Evolutionary conservation across 129 eudicot genomes (phyloP).

Genomic region (Gnaphalium uliginosum): DNA sequence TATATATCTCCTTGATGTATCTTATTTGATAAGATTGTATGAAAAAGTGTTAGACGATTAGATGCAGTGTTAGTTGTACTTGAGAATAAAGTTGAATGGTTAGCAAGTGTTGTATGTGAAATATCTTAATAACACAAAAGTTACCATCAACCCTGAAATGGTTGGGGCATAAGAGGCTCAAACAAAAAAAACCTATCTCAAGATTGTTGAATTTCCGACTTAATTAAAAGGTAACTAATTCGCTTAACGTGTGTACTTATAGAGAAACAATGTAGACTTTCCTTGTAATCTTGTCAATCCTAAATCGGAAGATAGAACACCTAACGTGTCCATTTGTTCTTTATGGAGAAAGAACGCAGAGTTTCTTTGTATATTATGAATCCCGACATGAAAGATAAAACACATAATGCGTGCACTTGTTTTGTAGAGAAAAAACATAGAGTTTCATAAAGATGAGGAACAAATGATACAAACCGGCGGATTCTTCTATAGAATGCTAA

Average conservation of each 20-base stretch:
- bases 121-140: not conserved
- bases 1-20: not conserved
- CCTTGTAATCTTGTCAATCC: conserved; percentile 21
- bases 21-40: conserved; percentile 1
- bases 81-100: not conserved
- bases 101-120: not conserved
- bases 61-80: not conserved
- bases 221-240: conserved; percentile 2
- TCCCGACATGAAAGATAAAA: conserved; percentile 18
- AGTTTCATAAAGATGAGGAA: conserved; percentile 1
- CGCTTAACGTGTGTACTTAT: conserved; percentile 17
- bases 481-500: too few relatives aligned
- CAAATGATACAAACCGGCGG: not conserved
- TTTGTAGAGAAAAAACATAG: not conserved
- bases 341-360: not conserved
- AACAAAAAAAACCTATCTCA: not conserved
- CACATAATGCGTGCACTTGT: conserved; percentile 12
- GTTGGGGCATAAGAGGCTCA: conserved; percentile 1
- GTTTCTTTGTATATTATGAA: not conserved
- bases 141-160: not conserved
- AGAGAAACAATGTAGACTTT: conserved; percentile 10
- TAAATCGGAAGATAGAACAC: not conserved
- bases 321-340: conserved; percentile 16
- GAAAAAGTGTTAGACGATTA: conserved; percentile 2
- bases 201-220: not conserved